Base-by-base conservation (phyloP, 805 yeast species). In the Zygosaccharomyces kombuchaensis region DNA sequence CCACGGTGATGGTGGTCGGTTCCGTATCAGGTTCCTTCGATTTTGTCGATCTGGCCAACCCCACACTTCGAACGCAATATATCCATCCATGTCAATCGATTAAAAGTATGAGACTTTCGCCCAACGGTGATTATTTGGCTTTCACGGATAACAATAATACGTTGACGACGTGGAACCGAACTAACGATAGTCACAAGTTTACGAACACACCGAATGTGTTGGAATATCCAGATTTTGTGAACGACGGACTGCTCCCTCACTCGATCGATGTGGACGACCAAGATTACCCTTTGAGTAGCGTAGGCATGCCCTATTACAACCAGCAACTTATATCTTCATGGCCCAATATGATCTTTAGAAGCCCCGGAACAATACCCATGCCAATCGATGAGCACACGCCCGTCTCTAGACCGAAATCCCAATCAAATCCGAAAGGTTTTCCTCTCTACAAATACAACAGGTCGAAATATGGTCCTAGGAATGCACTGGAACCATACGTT, bases 251-350 rank as follows among this genome's bases (percentile, higher is more conserved):
- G 42, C 37, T 56, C 13, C 36, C 46, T 47, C 57, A 47, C 45
- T 55, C 48, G 17, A 60, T 65, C 1, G 53, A 47, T 1, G 61
- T 73, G 4, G 81, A 83, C 49, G 72, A 73, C 32, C 64, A 67
- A 6, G 52, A 62, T 2, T 67, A 72, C 10, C 89, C 96, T 0
- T 71, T 91, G 46, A 82, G 81, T 39, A 60, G 79, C 1, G 71
- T 93, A 2, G 97, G 96, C 8, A 69, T 93, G 77, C 98, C 99
- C 0, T 87, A 82, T 56, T 93, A 88, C 63, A 80, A 80, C 45
- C 86, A 84, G 34, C 76, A 76, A 44, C 72, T 93, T 13, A 70
- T 90, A 7, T 88, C 96, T 0, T 82, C 87, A 10, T 91, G 90
- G 88, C 84, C 91, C 0, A 59, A 82, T 34, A 63, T 74, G 49